These are phyloP conservation scores for Tagetes erecta DNA, from an alignment of 129 eudicot species.

Conservation along the genomic window DNA sequence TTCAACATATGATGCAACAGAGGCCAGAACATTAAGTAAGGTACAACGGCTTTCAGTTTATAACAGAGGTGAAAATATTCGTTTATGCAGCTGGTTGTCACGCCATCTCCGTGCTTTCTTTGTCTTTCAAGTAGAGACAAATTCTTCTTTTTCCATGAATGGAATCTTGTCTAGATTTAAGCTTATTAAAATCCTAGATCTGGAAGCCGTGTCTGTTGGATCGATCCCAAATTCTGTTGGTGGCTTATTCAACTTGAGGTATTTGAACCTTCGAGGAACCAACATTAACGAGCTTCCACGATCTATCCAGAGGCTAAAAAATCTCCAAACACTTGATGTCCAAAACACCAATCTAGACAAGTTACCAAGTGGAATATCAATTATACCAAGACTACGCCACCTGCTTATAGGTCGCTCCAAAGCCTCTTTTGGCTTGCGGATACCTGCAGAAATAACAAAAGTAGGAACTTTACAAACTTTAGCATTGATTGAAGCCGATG, in stretches of 20 bases:
- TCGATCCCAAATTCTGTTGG: constrained; percentile 40
- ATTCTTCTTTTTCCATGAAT: constrained; percentile 31
- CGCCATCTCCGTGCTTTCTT: constrained; percentile 55
- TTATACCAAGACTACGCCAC: constrained; percentile 53
- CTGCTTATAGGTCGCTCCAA: constrained; percentile 39
- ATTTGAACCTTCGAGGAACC: constrained; percentile 54
- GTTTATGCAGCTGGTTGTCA: constrained; percentile 30
- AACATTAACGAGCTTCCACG: constrained; percentile 47
- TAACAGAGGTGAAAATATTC: constrained; percentile 36
- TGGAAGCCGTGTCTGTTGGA: constrained; percentile 43
- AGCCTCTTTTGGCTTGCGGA: constrained; percentile 36
- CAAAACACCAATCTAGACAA: constrained; percentile 44
- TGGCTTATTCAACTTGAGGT: constrained; percentile 51
- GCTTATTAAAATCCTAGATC: constrained; percentile 52
- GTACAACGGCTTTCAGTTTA: constrained; percentile 42
- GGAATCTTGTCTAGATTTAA: constrained; percentile 42
- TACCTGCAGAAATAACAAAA: constrained; percentile 45
- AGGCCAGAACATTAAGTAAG: constrained; percentile 26
- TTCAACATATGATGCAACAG: constrained; percentile 39
- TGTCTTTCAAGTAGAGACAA: constrained; percentile 45
- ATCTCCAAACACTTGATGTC: constrained; percentile 63
- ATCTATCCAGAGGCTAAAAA: constrained; percentile 46
- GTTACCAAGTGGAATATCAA: constrained; percentile 50
- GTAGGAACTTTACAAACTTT: constrained; percentile 47
- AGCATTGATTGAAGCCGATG: constrained; percentile 48